These are phyloP conservation scores for Phytopythium helicoides DNA, from an alignment of 352 stramenopile species.

Conservation along the genomic window DNA sequence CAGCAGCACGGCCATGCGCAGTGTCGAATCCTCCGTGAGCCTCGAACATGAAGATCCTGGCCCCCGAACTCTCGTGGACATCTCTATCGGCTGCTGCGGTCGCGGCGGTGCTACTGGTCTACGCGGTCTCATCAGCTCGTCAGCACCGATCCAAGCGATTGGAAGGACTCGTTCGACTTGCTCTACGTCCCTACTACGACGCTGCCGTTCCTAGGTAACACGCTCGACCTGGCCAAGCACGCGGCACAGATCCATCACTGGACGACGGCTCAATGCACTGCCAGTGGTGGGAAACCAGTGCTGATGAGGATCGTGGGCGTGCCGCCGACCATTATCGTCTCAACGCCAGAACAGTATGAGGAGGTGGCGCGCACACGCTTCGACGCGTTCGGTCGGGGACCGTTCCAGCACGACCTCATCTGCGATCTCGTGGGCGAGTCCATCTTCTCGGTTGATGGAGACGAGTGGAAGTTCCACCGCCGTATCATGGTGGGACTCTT, in stretches of 20 bases:
- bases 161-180: no score
- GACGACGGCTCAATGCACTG: slow-evolving; percentile 4
- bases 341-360: slow-evolving; percentile 5
- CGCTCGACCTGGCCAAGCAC: slow-evolving; percentile 16
- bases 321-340: not conserved
- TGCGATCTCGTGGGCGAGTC: slow-evolving; percentile 7
- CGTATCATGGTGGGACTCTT: slow-evolving; percentile 6
- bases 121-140: no score
- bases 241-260: slow-evolving; percentile 31
- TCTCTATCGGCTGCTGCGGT: no score
- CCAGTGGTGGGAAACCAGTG: no score
- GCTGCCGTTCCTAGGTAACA: slow-evolving; percentile 12
- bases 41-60: no score
- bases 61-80: no score
- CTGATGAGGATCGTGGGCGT: not conserved
- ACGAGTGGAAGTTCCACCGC: slow-evolving; percentile 30
- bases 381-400: slow-evolving; percentile 6
- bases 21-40: no score
- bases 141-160: no score
- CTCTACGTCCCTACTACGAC: not conserved
- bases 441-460: slow-evolving; percentile 8
- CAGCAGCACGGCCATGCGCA: no score
- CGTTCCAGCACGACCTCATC: slow-evolving; percentile 3
- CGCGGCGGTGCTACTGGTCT: no score
- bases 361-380: slow-evolving; percentile 6